phyloP scores from a whole-genome alignment of 163 green algal species.

The Scenedesmus sp. region DNA sequence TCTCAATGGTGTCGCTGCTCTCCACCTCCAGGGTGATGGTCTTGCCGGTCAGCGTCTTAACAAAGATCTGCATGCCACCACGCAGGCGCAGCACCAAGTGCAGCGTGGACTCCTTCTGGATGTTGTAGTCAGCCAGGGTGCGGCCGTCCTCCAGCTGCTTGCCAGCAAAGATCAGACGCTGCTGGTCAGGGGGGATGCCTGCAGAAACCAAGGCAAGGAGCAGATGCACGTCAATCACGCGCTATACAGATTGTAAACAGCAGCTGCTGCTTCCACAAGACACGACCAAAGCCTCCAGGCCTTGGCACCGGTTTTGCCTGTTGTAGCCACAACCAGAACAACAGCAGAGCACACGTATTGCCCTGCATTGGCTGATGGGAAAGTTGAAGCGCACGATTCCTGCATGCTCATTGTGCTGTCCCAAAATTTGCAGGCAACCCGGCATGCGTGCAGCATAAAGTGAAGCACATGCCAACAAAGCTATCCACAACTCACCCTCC shows the following conservation, averaged over 20 bases:
- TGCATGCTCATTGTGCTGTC: neutral
- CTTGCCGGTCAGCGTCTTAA: conserved; percentile 91
- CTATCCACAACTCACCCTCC: conserved; percentile 65
- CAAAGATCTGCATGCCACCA: conserved; percentile 85
- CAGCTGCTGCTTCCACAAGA: conserved; percentile 96
- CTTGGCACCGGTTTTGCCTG: too few relatives aligned
- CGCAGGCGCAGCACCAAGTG: conserved; percentile 85
- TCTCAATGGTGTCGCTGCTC: conserved; percentile 87
- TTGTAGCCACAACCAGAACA: too few relatives aligned
- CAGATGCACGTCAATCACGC: too few relatives aligned
- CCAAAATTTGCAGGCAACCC: neutral
- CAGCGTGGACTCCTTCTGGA: conserved; percentile 85
- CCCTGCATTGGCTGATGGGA: too few relatives aligned
- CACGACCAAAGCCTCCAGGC: too few relatives aligned
- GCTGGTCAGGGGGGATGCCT: conserved; percentile 96
- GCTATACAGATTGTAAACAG: conserved; percentile 90
- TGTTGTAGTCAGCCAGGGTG: conserved; percentile 87
- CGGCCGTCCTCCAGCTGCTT: conserved; percentile 97
- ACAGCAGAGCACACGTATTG: too few relatives aligned
- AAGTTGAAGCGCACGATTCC: too few relatives aligned
- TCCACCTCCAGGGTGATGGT: conserved; percentile 85
- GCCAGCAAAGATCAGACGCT: conserved; percentile 97
- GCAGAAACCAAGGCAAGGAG: conserved; percentile 78
- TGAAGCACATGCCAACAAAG: neutral
- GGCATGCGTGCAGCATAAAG: too few relatives aligned